Base-by-base conservation (phyloP, 768 basidiomycete species). In the Holtermanniella nyarrowii region DNA sequence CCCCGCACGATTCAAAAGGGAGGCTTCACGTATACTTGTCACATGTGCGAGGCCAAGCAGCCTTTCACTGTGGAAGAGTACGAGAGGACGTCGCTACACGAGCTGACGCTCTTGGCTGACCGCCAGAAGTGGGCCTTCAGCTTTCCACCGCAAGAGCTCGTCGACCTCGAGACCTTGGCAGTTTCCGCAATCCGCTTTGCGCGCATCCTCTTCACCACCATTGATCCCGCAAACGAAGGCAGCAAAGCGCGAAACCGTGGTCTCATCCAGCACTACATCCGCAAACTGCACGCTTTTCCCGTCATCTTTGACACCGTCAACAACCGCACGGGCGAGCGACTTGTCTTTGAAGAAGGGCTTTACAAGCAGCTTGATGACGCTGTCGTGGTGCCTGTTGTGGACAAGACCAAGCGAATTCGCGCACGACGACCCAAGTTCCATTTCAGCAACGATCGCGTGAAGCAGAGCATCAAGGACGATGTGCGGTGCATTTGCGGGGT, bases 251-350 rank as follows among this genome's bases (percentile, higher is more conserved):
- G 43, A 7, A 55, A 64, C 44, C 26, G 48, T 21, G 53, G 51
- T 7, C 43, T 57, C 26, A 42, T 62, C 31, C 49, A 25, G 12
- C 61, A 65, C 52, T 53, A 42, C 40, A 57, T 60, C 5, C 54
- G 63, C 21, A 68, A 65, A 42, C 46, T 64, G n/a, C 65, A 58
- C 47, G 52, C 48, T 12, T 49, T 68, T 0, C 62, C 61, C 7
- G 41, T 62, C 26, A 26, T 54, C 11, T 56, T 60, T 49, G 63
- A 67, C 42, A 56, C 53, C 12, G 44, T 48, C 24, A 44, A 57
- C 49, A 41, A 48, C 4, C 22, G 46, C 12, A 57, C 53, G 16
- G 52, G 54, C 27, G 26, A 53, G 41, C 46, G 55, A 14, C 37
- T 58, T 26, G 47, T 62, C 3, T 59, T 63, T 18, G 58, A 61